Evolutionary conservation across 169 alveolate species (phyloP).

Genomic region (Plasmodium chabaudi): DNA sequence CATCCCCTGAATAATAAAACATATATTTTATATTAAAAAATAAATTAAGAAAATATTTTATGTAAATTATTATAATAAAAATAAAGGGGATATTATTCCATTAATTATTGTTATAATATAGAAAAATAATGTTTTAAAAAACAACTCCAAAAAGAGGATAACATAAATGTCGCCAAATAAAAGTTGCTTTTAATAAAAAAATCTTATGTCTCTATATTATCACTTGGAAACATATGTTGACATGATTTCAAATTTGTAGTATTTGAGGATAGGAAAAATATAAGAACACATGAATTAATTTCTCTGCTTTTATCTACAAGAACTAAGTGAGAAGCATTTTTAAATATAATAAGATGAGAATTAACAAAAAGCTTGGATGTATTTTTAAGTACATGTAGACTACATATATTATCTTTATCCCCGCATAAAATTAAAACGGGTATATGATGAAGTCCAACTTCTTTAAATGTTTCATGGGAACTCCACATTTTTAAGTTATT

Average conservation of each 20-base stretch:
- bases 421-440: slow-evolving; percentile 70
- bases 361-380: slow-evolving; percentile 41
- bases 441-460: slow-evolving; percentile 72
- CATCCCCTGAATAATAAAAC: too few species aligned
- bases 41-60: too few species aligned
- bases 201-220: slow-evolving; percentile 26
- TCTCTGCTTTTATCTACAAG: slow-evolving; percentile 43
- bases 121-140: too few species aligned
- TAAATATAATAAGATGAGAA: slow-evolving; percentile 69
- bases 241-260: slow-evolving; percentile 33
- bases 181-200: neutral
- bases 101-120: too few species aligned
- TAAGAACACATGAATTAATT: slow-evolving; percentile 45
- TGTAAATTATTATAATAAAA: too few species aligned
- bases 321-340: slow-evolving; percentile 74
- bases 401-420: slow-evolving; percentile 71
- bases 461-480: slow-evolving; percentile 78
- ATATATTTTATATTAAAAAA: too few species aligned
- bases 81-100: too few species aligned
- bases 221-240: slow-evolving; percentile 63
- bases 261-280: slow-evolving; percentile 59
- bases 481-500: slow-evolving; percentile 87
- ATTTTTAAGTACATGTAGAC: slow-evolving; percentile 47
- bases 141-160: too few species aligned
- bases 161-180: too few species aligned